Percentiles rank a stretch among this genome's conserved stretches.
phyloP scores from a whole-genome alignment of 176 grass and related monocot species.

The Carex kokanica region DNA sequence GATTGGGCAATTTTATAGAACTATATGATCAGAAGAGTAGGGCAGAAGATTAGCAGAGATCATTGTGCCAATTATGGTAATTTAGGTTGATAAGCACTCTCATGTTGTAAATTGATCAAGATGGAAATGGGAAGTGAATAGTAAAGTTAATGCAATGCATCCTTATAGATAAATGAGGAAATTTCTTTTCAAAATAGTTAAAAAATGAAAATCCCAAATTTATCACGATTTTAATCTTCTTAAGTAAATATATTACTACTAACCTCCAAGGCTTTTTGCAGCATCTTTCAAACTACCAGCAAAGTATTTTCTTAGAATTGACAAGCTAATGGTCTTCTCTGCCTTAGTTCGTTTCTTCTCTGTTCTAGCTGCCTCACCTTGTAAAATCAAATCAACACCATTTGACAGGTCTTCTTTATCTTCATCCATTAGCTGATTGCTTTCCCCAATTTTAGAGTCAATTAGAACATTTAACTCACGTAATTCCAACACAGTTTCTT shows the following conservation, averaged over 20 bases:
- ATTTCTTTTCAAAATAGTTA: neutral
- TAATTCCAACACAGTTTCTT: slow-evolving; percentile 43
- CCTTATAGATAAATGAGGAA: neutral
- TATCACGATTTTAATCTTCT: neutral
- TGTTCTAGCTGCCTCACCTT: slow-evolving; percentile 34
- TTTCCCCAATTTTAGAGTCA: slow-evolving; percentile 3
- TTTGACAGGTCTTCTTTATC: slow-evolving; percentile 46
- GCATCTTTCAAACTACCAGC: slow-evolving; percentile 97
- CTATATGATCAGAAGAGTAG: neutral
- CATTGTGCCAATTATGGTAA: neutral
- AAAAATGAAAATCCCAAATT: neutral
- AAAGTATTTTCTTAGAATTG: slow-evolving; percentile 79
- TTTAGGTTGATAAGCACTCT: neutral
- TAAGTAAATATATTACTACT: slow-evolving; percentile 15
- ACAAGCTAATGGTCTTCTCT: slow-evolving; percentile 80
- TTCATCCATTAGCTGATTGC: neutral
- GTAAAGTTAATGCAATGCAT: neutral
- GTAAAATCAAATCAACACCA: slow-evolving; percentile 32
- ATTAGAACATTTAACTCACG: slow-evolving; percentile 46
- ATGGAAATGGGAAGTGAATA: neutral
- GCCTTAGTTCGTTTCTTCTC: slow-evolving; percentile 68
- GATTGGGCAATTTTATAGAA: neutral
- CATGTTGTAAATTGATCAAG: neutral
- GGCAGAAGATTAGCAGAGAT: neutral
- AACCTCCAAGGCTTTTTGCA: slow-evolving; percentile 87